These are phyloP conservation scores for Podila verticillata DNA, from an alignment of 192 early-diverging fungal species.

Conservation along the genomic window DNA sequence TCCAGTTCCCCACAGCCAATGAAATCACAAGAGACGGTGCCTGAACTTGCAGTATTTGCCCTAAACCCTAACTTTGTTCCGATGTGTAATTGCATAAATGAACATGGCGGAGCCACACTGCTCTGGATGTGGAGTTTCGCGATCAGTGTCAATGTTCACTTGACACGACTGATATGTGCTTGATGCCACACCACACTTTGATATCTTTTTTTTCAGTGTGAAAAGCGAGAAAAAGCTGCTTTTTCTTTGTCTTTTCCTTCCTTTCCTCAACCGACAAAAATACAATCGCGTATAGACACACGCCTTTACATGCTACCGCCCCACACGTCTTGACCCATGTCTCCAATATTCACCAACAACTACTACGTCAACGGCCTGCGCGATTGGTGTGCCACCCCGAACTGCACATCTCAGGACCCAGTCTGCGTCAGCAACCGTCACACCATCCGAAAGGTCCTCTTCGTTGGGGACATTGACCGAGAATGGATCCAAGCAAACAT, in stretches of 20 bases:
- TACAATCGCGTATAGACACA: neutral
- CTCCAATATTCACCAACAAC: too few relatives aligned
- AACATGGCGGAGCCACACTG: neutral
- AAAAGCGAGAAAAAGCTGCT: too few relatives aligned
- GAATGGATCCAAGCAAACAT: slow-evolving; percentile 5
- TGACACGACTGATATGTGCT: neutral
- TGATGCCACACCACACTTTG: too few relatives aligned
- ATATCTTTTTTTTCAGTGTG: too few relatives aligned
- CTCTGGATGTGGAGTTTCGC: neutral
- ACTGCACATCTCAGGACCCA: neutral
- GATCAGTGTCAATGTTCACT: neutral
- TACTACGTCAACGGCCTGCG: too few relatives aligned
- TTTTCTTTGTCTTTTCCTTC: too few relatives aligned
- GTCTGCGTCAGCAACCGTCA: neutral
- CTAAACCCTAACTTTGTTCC: neutral
- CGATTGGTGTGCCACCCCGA: neutral
- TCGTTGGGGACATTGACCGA: neutral
- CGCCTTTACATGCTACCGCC: neutral
- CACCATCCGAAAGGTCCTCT: neutral
- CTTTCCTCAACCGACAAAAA: neutral
- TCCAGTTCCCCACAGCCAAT: neutral
- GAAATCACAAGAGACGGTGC: too few relatives aligned
- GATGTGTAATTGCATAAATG: neutral
- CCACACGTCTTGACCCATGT: neutral
- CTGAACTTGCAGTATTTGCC: too few relatives aligned